These are phyloP conservation scores for Phytophthora crassamura DNA, from an alignment of 352 stramenopile species.

Conservation along the genomic window DNA sequence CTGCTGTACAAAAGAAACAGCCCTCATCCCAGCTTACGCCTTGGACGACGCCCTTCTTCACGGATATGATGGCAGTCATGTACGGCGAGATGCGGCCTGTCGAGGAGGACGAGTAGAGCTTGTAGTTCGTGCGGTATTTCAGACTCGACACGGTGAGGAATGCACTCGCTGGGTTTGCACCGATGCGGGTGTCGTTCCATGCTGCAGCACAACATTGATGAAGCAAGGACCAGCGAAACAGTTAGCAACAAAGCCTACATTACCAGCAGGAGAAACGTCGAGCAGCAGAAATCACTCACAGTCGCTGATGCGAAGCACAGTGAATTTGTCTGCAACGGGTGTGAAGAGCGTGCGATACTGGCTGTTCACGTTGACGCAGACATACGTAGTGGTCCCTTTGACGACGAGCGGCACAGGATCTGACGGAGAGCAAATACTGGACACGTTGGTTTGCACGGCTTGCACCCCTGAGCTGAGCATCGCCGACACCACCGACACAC, in stretches of 20 bases:
- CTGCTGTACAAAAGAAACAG: constrained; percentile 74
- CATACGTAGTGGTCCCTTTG: constrained; percentile 70
- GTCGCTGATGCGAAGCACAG: constrained; percentile 72
- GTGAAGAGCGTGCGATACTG: constrained; percentile 80
- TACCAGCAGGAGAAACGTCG: background rate
- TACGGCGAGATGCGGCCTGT: constrained; percentile 65
- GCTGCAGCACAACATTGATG: constrained; percentile 37
- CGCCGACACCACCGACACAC: background rate
- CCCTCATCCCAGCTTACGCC: constrained; percentile 85
- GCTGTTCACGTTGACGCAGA: constrained; percentile 85
- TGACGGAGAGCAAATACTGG: constrained; percentile 67
- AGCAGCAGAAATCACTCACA: constrained; percentile 47
- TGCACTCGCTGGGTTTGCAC: constrained; percentile 46
- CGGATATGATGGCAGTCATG: constrained; percentile 81
- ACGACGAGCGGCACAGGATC: constrained; percentile 51
- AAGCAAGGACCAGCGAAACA: background rate
- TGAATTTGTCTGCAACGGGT: constrained; percentile 78
- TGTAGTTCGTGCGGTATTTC: constrained; percentile 72
- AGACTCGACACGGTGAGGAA: constrained; percentile 79
- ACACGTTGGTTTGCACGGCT: constrained; percentile 58
- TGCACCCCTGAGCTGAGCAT: constrained; percentile 14
- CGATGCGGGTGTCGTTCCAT: constrained; percentile 75
- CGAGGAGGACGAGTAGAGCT: constrained; percentile 65
- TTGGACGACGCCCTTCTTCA: constrained; percentile 80
- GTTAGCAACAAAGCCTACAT: constrained; percentile 1